A percentile compares a stretch with the other conserved stretches of the same genome.
phyloP scores from a whole-genome alignment of 2,329 filamentous ascomycete species.

The Nannizzia gypsea region DNA sequence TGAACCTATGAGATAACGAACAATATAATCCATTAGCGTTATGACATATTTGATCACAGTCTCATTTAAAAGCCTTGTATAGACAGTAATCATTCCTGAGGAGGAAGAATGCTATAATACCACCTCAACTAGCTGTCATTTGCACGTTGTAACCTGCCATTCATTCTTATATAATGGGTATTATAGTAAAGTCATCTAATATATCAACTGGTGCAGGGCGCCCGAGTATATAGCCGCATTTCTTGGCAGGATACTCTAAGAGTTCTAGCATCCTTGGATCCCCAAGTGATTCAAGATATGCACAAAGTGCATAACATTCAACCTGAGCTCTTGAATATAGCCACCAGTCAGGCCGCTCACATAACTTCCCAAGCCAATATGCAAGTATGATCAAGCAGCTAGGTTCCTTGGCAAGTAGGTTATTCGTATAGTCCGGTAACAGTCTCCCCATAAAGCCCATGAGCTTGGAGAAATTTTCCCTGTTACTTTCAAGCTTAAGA shows the following conservation, averaged over 20 bases:
- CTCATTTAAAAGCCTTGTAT: neutral
- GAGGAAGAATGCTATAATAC: neutral
- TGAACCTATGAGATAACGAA: neutral
- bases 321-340: conserved; percentile 21
- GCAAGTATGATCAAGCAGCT: conserved; percentile 25
- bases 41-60: neutral
- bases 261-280: conserved; percentile 21
- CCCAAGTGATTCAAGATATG: conserved; percentile 23
- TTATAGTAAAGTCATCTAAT: neutral
- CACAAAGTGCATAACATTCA: conserved; percentile 29
- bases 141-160: neutral
- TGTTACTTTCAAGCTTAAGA: conserved; percentile 19
- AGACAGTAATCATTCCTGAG: neutral
- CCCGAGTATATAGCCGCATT: conserved; percentile 22
- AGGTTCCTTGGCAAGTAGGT: conserved; percentile 22
- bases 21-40: neutral
- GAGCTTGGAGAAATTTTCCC: conserved; percentile 19
- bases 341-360: conserved; percentile 21
- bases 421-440: conserved; percentile 20
- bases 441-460: conserved; percentile 27
- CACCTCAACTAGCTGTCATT: too few species aligned
- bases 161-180: neutral
- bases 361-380: conserved; percentile 26
- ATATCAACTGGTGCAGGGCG: neutral
- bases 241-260: conserved; percentile 25